Evolutionary conservation across 2,329 filamentous ascomycete species (phyloP), one percentile per base, ranked within the genome.

Genomic region (Endoconidiophora laricicola): DNA sequence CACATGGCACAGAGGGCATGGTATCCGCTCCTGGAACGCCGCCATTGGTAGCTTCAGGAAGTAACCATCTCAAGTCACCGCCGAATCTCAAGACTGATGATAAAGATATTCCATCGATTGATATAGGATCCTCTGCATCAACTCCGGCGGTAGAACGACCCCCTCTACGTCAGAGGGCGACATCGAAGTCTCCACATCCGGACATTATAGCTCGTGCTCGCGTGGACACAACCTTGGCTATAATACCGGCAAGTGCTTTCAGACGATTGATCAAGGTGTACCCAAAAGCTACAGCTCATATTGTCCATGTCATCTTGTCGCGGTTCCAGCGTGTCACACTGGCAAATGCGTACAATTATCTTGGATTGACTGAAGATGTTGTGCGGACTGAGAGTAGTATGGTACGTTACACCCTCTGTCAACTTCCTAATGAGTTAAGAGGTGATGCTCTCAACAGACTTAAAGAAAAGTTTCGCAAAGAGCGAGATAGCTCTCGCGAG

Each of bases 131-230:
- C 10, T 7, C 12, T 33, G 29, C 29, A 33, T 33, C 29, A 12
- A 33, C 29, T 9, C 29, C 29, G 12, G 14, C 26, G 10, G 49
- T 33, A 6, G 37, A 46, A 18, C 52, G 52, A 9, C 48, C 41
- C 9, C 33, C 45, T 22, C 40, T 47, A 24, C 48, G 45, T 10
- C 65, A 10, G 55, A 67, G 71, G 50, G 60, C 60, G 14, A 64
- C 67, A 29, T 75, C 77, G 9, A 82, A 81, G 56, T 96, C 91
- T 12, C 87, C 86, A 0, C 91, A 98, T 64, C 91, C 91, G 9
- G 91, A 98, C 60, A 91, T 98, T 55, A 86, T 98, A 56, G 91
- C 90, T n/a, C 77, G 91, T 56, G 91, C 91, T 4, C 93, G 87
- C 14, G 83, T 93, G 22, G 93, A 98, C 61, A 98, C 91, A 0